These are phyloP conservation scores for Deinandra increscens DNA, from an alignment of 129 eudicot genomes.

Conservation along the genomic window DNA sequence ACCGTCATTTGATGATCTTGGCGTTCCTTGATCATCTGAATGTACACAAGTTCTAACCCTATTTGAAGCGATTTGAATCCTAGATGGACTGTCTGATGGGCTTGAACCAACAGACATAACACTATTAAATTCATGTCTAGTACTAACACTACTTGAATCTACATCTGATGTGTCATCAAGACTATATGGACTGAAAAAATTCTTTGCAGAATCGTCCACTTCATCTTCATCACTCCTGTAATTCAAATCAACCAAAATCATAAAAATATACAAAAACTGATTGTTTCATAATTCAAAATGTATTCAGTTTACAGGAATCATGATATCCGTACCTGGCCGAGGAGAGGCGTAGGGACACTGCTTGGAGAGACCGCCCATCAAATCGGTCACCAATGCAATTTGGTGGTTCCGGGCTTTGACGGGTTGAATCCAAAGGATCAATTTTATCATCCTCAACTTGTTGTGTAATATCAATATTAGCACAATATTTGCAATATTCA, in stretches of 20 bases:
- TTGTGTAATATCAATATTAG: constrained; percentile 28
- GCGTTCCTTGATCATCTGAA: constrained; percentile 53
- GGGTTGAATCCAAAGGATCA: constrained; percentile 66
- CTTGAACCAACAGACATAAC: constrained; percentile 77
- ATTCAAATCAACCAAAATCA: constrained; percentile 1
- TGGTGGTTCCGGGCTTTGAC: constrained; percentile 63
- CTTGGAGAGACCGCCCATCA: constrained; percentile 44
- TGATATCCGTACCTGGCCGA: constrained; percentile 51
- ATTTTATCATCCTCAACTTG: constrained; percentile 46
- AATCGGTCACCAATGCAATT: constrained; percentile 45
- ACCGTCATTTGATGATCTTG: constrained; percentile 52
- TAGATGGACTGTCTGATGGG: constrained; percentile 91
- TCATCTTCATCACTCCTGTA: constrained; percentile 91
- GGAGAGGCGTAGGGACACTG: constrained; percentile 45
- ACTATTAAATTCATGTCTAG: constrained; percentile 63
- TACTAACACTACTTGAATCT: constrained; percentile 73
- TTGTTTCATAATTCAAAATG: not conserved
- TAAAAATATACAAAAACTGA: not conserved
- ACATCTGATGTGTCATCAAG: constrained; percentile 64
- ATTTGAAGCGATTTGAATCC: constrained; percentile 55
- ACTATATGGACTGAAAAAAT: constrained; percentile 52
- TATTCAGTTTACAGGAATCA: not conserved
- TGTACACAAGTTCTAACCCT: constrained; percentile 63
- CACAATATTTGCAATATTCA: constrained; percentile 57
- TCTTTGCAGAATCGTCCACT: constrained; percentile 55